Percentiles rank a stretch among this genome's conserved stretches.
These are phyloP conservation scores for Coniella lustricola DNA, from an alignment of 2,329 filamentous ascomycete genomes.

Conservation along the genomic window DNA sequence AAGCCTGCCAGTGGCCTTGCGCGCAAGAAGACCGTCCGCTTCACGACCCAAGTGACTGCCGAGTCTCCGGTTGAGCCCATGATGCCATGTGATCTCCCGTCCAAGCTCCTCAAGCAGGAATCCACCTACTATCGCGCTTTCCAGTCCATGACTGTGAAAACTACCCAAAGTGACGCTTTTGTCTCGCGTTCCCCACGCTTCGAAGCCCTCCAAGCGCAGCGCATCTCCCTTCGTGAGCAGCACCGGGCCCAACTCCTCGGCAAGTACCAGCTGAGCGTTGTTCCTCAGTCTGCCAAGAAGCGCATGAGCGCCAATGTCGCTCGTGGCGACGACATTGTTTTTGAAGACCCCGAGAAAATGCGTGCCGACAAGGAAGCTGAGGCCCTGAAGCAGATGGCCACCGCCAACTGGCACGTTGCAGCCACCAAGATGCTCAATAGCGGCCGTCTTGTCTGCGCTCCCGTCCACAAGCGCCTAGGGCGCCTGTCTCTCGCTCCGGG, in stretches of 20 bases:
- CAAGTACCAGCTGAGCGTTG: constrained; percentile 70
- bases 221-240: constrained; percentile 62
- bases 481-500: constrained; percentile 42
- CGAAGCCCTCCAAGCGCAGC: constrained; percentile 78
- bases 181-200: constrained; percentile 79
- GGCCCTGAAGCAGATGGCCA: constrained; percentile 64
- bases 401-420: constrained; percentile 55
- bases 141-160: constrained; percentile 62
- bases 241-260: constrained; percentile 79
- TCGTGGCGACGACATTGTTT: constrained; percentile 59
- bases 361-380: constrained; percentile 72
- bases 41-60: constrained; percentile 49
- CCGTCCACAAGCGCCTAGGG: constrained; percentile 55
- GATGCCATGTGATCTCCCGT: constrained; percentile 43
- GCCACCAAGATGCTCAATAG: constrained; percentile 56
- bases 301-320: constrained; percentile 66
- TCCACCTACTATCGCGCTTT: constrained; percentile 87
- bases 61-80: constrained; percentile 25
- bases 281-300: constrained; percentile 63
- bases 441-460: constrained; percentile 56
- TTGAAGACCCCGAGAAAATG: constrained; percentile 56
- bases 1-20: constrained; percentile 20
- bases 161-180: constrained; percentile 67
- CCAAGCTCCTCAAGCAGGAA: constrained; percentile 51
- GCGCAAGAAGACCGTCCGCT: constrained; percentile 68